Conservation (phyloP, 2,329 filamentous ascomycete genomes). For the Neodidymelliopsis sp. region DNA sequence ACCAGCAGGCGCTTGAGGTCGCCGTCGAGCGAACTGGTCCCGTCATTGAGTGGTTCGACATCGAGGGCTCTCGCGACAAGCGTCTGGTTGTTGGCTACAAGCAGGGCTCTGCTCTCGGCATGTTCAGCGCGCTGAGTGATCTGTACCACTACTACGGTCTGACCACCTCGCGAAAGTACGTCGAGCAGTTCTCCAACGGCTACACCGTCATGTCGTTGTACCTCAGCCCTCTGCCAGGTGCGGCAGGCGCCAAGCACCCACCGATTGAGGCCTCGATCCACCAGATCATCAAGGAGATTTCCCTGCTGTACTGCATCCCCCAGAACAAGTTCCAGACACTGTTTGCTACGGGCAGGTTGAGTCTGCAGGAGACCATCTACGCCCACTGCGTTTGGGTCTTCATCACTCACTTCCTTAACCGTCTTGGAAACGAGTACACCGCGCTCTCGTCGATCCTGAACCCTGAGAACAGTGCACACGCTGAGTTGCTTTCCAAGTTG, state of each 20-base stretch:
- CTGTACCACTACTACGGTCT: conserved; percentile 99
- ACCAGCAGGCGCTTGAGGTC: conserved; percentile 89
- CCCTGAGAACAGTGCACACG: conserved; percentile 80
- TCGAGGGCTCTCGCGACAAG: conserved; percentile 90
- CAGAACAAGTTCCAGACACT: conserved; percentile 94
- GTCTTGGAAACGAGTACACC: conserved; percentile 88
- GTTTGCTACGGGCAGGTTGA: conserved; percentile 85
- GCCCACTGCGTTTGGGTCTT: conserved; percentile 98
- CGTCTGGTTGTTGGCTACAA: conserved; percentile 94
- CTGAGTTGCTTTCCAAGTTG: conserved; percentile 87
- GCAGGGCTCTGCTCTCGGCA: conserved; percentile 85
- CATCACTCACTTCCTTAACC: conserved; percentile 96
- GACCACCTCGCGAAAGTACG: conserved; percentile 95
- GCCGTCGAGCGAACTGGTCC: conserved; percentile 87
- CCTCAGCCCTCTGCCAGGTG: conserved; percentile 71
- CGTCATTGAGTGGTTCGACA: conserved; percentile 97
- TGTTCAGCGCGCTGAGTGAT: conserved; percentile 95
- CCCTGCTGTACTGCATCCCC: conserved; percentile 94
- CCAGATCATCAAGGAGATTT: conserved; percentile 99
- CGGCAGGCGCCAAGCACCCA: conserved; percentile 64
- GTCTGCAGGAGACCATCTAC: conserved; percentile 95
- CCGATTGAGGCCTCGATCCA: conserved; percentile 94
- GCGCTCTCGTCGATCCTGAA: conserved; percentile 85
- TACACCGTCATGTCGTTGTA: conserved; percentile 98
- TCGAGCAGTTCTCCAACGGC: conserved; percentile 97